These are phyloP conservation scores for Fusarium albidum DNA, from an alignment of 2,329 filamentous ascomycete species.

Conservation along the genomic window DNA sequence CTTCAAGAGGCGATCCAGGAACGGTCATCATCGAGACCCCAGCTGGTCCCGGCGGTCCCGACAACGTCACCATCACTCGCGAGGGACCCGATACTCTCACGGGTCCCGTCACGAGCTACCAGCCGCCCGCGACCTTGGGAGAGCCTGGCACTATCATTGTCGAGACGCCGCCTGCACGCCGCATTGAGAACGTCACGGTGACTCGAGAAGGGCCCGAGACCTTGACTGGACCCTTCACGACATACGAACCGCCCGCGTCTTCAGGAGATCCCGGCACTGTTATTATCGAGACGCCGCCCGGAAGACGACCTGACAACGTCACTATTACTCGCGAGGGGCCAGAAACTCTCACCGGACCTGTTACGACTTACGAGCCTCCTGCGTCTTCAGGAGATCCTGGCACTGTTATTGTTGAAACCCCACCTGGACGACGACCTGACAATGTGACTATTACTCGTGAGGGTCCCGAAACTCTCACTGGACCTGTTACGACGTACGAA, in stretches of 20 bases:
- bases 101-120: conserved; percentile 22
- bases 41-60: too few species aligned
- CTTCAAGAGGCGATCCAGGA: conserved; percentile 6
- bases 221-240: conserved; percentile 24
- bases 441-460: conserved; percentile 17
- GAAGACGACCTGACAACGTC: conserved; percentile 11
- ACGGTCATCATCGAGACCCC: background rate
- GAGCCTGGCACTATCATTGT: conserved; percentile 24
- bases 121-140: conserved; percentile 10
- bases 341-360: conserved; percentile 8
- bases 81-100: conserved; percentile 23
- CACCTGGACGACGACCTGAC: conserved; percentile 10
- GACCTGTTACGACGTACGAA: conserved; percentile 11
- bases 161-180: conserved; percentile 6
- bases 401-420: conserved; percentile 14
- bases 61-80: background rate
- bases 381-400: conserved; percentile 17
- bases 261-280: conserved; percentile 19
- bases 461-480: conserved; percentile 11
- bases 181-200: conserved; percentile 16
- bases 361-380: conserved; percentile 18
- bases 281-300: conserved; percentile 16
- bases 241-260: conserved; percentile 15
- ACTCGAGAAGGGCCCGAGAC: conserved; percentile 22
- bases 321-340: conserved; percentile 17